Percentiles rank a stretch among this genome's conserved stretches.
Evolutionary conservation across 2,329 filamentous ascomycete genomes (phyloP).

Genomic region (Talaromyces sp.): DNA sequence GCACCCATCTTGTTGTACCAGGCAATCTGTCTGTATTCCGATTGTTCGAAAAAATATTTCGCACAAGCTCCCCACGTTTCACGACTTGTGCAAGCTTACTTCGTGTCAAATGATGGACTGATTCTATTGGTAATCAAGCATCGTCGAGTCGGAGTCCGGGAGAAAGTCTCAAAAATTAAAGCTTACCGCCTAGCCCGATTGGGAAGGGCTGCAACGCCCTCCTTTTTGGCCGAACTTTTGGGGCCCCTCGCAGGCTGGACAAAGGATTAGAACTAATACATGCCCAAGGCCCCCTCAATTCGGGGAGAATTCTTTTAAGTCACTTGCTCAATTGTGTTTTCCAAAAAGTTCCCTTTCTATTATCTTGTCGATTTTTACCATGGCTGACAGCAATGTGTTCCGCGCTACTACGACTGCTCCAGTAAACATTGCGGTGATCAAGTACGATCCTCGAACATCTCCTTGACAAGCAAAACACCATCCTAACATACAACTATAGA

Average conservation of each 20-base stretch:
- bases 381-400: slow-evolving; percentile 61
- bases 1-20: slow-evolving; percentile 36
- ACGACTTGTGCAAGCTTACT: not conserved
- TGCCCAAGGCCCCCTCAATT: not conserved
- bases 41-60: not conserved
- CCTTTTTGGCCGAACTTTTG: slow-evolving; percentile 2
- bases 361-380: slow-evolving; percentile 20
- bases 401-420: slow-evolving; percentile 94
- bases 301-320: not conserved
- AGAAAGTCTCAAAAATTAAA: not conserved
- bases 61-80: not conserved
- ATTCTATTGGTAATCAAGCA: slow-evolving; percentile 21
- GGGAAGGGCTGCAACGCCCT: not conserved
- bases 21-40: not conserved
- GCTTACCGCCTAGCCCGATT: slow-evolving; percentile 1
- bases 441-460: slow-evolving; percentile 54
- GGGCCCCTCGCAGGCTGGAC: not conserved
- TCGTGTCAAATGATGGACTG: slow-evolving; percentile 14
- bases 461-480: not conserved
- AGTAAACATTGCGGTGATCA: slow-evolving; percentile 97
- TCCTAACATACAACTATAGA: slow-evolving; percentile 36
- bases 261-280: not conserved
- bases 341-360: not conserved
- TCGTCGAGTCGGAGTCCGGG: not conserved
- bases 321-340: not conserved